Base-by-base conservation (phyloP, 2,329 filamentous ascomycete species). In the Aspergillus clavatus region DNA sequence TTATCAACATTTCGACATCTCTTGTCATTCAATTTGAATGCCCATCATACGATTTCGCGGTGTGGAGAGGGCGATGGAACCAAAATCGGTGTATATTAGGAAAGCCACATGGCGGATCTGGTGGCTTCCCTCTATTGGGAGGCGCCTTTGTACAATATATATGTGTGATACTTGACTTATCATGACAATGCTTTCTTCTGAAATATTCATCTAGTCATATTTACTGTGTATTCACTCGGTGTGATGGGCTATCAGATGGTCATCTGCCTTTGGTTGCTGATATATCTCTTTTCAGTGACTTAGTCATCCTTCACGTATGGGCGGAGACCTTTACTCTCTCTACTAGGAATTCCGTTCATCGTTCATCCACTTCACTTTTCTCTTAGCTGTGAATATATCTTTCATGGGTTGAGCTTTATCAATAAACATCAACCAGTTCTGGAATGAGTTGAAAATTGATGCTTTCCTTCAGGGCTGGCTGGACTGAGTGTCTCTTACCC, bases 71-170 rank as follows among this genome's bases (percentile, higher is more conserved):
- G 42, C 42, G 38, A 51, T 43, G 52, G 39, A 42, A 40, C 36
- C 42, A 44, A 42, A 44, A 44, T 39, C 37, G 11, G 29, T 55
- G 53, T 55, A 57, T 51, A 57, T 40, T 57, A 57, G 42, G 42
- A 42, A 41, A 41, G 23, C 31, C 14, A 24, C 27, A 22, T 36
- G 36, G 37, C 24, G 37, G 23, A 37, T 35, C 19, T 37, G 27
- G 37, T 43, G 27, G 12, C 44, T 41, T 36, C 33, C 38, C 39
- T 48, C 28, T 37, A 21, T 21, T n/a, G n/a, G 22, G 23, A 33
- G 40, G 31, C 26, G 40, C 44, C 40, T 41, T 27, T 57, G 54
- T 57, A 55, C 47, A 49, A 55, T 54, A 51, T 43, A 24, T 28
- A 45, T 48, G 36, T 29, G 44, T n/a, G n/a, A n/a, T n/a, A 11